Base-by-base conservation (phyloP, 805 yeast genomes). In the Myxozyma melibiosi region DNA sequence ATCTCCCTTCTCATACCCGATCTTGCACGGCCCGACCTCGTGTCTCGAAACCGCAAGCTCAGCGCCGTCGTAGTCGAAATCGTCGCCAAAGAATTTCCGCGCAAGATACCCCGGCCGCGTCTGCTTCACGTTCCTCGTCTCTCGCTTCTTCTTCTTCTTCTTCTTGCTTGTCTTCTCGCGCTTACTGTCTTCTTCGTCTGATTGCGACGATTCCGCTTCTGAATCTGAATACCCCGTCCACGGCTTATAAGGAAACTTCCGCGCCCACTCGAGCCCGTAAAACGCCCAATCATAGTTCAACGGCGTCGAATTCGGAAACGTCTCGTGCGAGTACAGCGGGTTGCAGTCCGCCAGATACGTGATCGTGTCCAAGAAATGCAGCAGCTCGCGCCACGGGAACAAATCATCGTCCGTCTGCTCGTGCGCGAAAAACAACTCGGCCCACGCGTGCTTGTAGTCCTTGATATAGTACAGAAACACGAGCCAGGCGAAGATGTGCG, bases 401-500 rank as follows among this genome's bases (percentile, higher is more conserved):
- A 20, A 13, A 28, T 51, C 43, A 46, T 27, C 48, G 9, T 14
- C 18, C 11, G 24, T 45, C 3, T 18, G 22, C 18, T 25, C 45
- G n/a, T 27, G 5, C 35, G 33, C 51, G 2, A 42, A 14, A n/a
- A 47, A 57, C n/a, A 51, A 27, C 37, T 42, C 54, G 2, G 27
- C 20, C 46, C 20, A 27, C 20, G 56, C 57, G n/a, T 42, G 41
- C 8, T 28, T 24, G 30, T 30, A 57, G 24, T 46, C 55, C 34
- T 25, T 55, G 43, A 53, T 44, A 37, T 58, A 50, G 22, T 58
- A 41, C 18, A 60, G 34, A 49, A 58, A 56, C 30, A 60, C 45
- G 20, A 60, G 55, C 64, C 64, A 60, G 9, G 63, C 59, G 42
- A 57, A 58, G 2, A 60, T 31, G 25, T 60, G 59, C 18, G 58